Evolutionary conservation across 2,329 filamentous ascomycete species (phyloP), one percentile per base, ranked within the genome.

Genomic region (Colletotrichum chlorophyti): DNA sequence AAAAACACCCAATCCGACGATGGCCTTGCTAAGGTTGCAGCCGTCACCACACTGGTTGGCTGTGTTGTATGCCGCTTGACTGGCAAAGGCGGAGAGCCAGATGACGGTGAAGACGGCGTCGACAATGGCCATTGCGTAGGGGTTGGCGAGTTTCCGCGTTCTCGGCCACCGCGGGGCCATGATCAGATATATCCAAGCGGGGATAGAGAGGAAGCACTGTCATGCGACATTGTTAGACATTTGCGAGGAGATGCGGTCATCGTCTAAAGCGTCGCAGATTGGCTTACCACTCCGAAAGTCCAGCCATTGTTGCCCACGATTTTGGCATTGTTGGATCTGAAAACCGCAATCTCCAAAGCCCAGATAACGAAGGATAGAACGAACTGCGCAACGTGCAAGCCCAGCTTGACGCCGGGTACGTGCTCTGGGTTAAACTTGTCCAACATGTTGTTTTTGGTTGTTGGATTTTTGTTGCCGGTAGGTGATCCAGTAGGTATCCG

Each of bases 21-120:
- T 79, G 53, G 77, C 84, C 69, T 87, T 88, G 76, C 85, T 88
- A 43, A 84, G 70, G n/a, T 73, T 70, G 69, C 87, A 90, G 32
- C 74, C 83, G 27, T 75, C 71, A 3, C 82, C 82, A 65, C 86
- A 89, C 24, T 77, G 73, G 58, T 77, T 78, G 19, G 77, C 76
- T 3, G 79, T 77, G 73, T 89, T 89, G 73, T 84, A 89, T 8
- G 83, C 79, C 3, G 87, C 86, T 67, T 89, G 84, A 15, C 84
- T 81, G 26, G 87, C 82, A 68, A 89, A 90, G 15, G 83, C 87
- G 3, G 86, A 87, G 38, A 90, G 76, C 86, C 87, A 90, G 61
- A 89, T 73, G 63, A 90, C 70, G 66, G 76, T 74, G 68, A 81
- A 87, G 55, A 85, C 34, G n/a, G 71, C 72, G 67, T 90, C 87